A percentile compares a stretch with the other conserved stretches of the same genome.
Evolutionary conservation across 371 early-diverging fungal genomes (phyloP).

Genomic region (Mucor velutinosus): DNA sequence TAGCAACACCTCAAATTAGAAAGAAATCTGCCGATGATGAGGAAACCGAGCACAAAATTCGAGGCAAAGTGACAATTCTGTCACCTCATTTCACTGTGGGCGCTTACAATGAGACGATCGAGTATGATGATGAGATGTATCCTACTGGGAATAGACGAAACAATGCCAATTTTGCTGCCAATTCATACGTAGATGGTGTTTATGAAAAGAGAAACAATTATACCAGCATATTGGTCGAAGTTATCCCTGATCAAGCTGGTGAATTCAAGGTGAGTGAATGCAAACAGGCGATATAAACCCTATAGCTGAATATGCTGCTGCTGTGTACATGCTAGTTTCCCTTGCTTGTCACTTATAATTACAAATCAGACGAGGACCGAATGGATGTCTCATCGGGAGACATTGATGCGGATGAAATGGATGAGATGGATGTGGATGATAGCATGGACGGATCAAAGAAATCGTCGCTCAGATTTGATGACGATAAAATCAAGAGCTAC

Average conservation of each 20-base stretch:
- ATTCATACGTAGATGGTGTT: conserved; percentile 51
- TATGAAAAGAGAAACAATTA: conserved; percentile 63
- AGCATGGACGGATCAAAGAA: conserved; percentile 34
- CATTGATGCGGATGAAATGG: conserved; percentile 42
- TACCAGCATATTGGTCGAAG: conserved; percentile 62
- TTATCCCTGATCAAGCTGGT: conserved; percentile 51
- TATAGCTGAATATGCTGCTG: too few species aligned
- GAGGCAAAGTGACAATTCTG: conserved; percentile 56
- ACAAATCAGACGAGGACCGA: conserved; percentile 58
- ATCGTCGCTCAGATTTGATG: conserved; percentile 36
- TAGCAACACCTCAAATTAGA: conserved; percentile 57
- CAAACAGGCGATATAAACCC: neutral
- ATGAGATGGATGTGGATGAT: conserved; percentile 31
- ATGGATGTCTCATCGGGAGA: conserved; percentile 54
- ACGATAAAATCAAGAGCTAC: conserved; percentile 48
- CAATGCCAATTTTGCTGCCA: conserved; percentile 18
- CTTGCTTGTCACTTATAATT: conserved; percentile 62
- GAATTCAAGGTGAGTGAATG: conserved; percentile 49
- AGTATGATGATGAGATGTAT: conserved; percentile 73
- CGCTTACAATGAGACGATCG: conserved; percentile 82
- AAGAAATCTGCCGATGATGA: conserved; percentile 8
- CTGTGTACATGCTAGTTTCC: conserved; percentile 55
- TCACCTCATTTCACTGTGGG: conserved; percentile 75
- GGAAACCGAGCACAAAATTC: conserved; percentile 17
- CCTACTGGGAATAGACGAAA: conserved; percentile 22